phyloP scores from a whole-genome alignment of 495 filamentous ascomycete genomes.

The Xylaria sp. region DNA sequence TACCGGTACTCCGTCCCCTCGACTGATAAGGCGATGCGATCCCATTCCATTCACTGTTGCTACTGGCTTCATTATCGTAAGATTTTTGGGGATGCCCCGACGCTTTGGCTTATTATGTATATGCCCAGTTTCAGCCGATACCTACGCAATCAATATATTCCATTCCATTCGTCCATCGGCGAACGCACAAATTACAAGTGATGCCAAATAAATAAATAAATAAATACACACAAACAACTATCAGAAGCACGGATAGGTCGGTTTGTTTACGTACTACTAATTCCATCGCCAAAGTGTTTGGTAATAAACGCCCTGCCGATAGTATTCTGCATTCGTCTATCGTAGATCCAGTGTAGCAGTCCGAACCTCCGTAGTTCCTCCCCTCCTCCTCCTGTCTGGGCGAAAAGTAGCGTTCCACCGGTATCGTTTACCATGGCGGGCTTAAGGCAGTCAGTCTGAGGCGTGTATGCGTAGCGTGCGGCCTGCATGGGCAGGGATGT shows the following conservation, averaged over 20 bases:
- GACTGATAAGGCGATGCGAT: slow-evolving; percentile 7
- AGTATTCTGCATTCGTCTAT: slow-evolving; percentile 18
- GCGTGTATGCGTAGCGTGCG: neutral
- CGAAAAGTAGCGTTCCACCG: slow-evolving; percentile 10
- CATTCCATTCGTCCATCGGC: neutral
- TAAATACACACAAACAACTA: neutral
- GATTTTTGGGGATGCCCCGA: neutral
- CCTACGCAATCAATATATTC: no score
- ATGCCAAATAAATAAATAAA: neutral
- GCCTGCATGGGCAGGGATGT: neutral
- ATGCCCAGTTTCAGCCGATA: neutral
- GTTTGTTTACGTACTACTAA: neutral
- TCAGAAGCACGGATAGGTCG: neutral
- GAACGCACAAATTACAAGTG: neutral
- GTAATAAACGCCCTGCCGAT: slow-evolving; percentile 9
- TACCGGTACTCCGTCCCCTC: neutral
- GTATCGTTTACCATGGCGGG: slow-evolving; percentile 19
- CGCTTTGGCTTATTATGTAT: neutral
- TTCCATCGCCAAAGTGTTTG: neutral
- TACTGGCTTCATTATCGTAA: slow-evolving; percentile 17
- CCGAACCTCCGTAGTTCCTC: slow-evolving; percentile 5
- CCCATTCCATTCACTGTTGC: neutral
- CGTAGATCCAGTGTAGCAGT: slow-evolving; percentile 4
- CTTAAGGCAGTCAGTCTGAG: slow-evolving; percentile 17
- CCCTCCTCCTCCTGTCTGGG: neutral